Conservation (phyloP, 805 yeast genomes). For the Wickerhamiella siamensis region DNA sequence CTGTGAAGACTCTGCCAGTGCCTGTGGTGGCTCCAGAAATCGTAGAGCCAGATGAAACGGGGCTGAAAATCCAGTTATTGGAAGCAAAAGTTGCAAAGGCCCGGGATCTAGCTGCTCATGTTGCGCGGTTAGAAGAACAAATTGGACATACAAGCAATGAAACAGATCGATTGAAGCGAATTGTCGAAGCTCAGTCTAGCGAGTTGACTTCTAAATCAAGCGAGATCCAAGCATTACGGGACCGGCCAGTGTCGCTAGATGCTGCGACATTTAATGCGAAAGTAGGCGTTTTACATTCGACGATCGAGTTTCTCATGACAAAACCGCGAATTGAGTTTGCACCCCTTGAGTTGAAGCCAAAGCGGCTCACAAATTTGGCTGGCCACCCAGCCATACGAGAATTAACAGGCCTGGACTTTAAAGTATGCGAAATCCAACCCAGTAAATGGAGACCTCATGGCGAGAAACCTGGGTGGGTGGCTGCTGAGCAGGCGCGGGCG, state of each 20-base stretch:
- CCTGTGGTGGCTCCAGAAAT: neutral
- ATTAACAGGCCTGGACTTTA: neutral
- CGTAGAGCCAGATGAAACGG: neutral
- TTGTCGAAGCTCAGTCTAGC: neutral
- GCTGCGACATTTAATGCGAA: neutral
- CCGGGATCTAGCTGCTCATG: neutral
- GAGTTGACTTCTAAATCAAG: neutral
- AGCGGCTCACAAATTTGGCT: neutral
- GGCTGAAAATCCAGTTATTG: neutral
- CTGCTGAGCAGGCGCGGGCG: neutral
- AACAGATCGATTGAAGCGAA: neutral
- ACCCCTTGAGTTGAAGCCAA: neutral
- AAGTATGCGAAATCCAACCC: neutral
- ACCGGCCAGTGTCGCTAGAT: neutral
- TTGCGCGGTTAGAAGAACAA: neutral
- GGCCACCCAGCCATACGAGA: neutral
- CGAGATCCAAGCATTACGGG: neutral
- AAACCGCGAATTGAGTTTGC: neutral
- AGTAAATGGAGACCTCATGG: neutral
- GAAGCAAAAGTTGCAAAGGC: slow-evolving; percentile 1
- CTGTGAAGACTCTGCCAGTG: too few species aligned
- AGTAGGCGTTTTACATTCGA: neutral
- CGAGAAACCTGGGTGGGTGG: neutral
- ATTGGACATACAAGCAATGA: neutral
- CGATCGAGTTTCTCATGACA: neutral